These are phyloP conservation scores for Talaromyces piceae DNA, from an alignment of 2,329 filamentous ascomycete genomes.

Conservation along the genomic window DNA sequence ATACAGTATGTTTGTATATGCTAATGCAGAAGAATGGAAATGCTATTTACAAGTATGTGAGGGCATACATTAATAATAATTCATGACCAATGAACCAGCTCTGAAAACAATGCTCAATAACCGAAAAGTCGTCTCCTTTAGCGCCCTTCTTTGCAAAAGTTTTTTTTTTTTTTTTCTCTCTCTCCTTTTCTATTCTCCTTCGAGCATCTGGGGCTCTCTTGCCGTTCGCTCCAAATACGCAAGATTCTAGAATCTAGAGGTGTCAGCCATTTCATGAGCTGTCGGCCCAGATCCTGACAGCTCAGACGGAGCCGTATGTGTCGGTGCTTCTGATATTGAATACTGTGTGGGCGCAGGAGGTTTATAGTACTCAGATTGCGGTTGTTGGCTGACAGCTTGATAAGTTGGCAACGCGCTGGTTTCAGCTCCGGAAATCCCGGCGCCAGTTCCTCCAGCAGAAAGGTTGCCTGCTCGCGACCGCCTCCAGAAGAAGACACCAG, in stretches of 20 bases:
- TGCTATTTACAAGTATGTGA: background rate
- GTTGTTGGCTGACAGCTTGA: slow-evolving; percentile 2
- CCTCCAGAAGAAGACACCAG: slow-evolving; percentile 5
- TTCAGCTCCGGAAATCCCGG: background rate
- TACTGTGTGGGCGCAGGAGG: background rate
- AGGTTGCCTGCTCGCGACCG: background rate
- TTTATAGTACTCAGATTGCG: slow-evolving; percentile 5
- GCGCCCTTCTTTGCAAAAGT: background rate
- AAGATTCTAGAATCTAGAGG: slow-evolving; percentile 51
- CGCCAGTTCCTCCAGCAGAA: background rate
- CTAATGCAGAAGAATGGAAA: background rate
- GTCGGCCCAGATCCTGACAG: background rate
- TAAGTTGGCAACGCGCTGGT: background rate
- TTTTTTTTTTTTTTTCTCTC: slow-evolving; percentile 68
- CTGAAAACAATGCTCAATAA: background rate
- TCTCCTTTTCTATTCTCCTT: slow-evolving; percentile 36
- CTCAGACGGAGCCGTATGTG: background rate
- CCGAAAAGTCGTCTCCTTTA: background rate
- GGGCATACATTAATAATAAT: background rate
- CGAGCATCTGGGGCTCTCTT: too few relatives aligned
- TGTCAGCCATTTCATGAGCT: slow-evolving; percentile 49
- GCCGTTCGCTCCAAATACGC: background rate
- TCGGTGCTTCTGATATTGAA: background rate
- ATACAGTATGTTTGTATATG: too few relatives aligned
- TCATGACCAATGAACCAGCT: background rate